phyloP scores from a whole-genome alignment of 2,329 filamentous ascomycete genomes.

The Talaromyces funiculosus region DNA sequence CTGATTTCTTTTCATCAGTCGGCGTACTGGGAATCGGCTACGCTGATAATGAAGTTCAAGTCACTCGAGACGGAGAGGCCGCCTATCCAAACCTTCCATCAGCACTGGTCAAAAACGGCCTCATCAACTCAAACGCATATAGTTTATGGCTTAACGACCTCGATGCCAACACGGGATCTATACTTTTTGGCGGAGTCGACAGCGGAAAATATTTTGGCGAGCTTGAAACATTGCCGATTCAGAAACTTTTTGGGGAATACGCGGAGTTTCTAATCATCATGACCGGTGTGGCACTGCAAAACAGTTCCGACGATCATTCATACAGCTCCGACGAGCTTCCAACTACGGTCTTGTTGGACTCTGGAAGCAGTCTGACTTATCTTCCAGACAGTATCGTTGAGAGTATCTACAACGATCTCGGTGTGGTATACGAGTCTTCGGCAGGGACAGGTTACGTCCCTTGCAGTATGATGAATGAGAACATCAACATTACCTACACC shows the following conservation, averaged over 20 bases:
- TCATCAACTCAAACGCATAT: conserved; percentile 63
- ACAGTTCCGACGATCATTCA: conserved; percentile 17
- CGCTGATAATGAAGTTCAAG: conserved; percentile 59
- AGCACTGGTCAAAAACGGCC: conserved; percentile 55
- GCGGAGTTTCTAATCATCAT: conserved; percentile 65
- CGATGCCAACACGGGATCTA: conserved; percentile 57
- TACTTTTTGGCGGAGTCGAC: conserved; percentile 72
- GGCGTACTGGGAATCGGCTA: conserved; percentile 87
- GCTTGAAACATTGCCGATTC: conserved; percentile 63
- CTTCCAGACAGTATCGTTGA: conserved; percentile 31
- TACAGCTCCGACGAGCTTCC: conserved; percentile 37
- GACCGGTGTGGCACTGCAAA: conserved; percentile 49
- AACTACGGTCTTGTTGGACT: conserved; percentile 37
- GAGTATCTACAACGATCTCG: conserved; percentile 53
- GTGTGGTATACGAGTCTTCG: conserved; percentile 53
- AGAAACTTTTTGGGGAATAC: conserved; percentile 47
- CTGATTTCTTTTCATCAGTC: conserved; percentile 38
- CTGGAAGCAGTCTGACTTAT: conserved; percentile 36
- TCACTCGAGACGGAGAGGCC: conserved; percentile 46
- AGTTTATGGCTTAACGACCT: conserved; percentile 73
- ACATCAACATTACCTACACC: conserved; percentile 51
- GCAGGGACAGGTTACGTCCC: conserved; percentile 51
- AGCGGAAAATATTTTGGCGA: conserved; percentile 57
- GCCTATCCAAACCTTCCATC: conserved; percentile 66
- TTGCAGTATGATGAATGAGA: conserved; percentile 47